phyloP scores from a whole-genome alignment of 176 grass and related monocot species.

The Oryza longistaminata region DNA sequence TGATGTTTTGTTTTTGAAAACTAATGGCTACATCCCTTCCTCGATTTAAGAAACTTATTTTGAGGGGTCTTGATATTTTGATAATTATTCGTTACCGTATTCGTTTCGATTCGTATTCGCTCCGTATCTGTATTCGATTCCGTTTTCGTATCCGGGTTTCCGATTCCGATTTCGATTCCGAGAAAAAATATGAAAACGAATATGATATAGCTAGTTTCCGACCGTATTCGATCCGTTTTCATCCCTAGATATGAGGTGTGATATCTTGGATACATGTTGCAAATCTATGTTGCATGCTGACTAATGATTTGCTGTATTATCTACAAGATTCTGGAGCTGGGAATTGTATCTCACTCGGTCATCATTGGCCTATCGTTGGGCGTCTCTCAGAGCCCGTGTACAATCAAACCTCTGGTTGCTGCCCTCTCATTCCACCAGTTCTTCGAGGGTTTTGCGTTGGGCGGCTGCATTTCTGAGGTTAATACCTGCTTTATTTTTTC shows the following conservation, averaged over 20 bases:
- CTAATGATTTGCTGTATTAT: not conserved
- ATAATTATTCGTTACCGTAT: too few species aligned
- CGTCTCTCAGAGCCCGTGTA: constrained; percentile 72
- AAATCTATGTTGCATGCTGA: not conserved
- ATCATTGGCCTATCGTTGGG: constrained; percentile 83
- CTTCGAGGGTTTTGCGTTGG: constrained; percentile 85
- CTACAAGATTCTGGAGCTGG: constrained; percentile 75
- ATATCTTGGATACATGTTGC: not conserved
- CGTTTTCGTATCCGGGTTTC: too few species aligned
- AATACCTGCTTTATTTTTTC: not conserved
- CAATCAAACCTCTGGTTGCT: constrained; percentile 67
- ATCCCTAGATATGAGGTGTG: not conserved
- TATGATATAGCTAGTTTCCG: too few species aligned
- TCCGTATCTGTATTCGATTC: too few species aligned
- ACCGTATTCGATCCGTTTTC: too few species aligned
- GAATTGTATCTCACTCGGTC: constrained; percentile 85
- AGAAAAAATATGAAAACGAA: too few species aligned
- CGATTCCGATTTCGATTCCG: too few species aligned
- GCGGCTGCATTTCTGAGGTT: constrained; percentile 86
- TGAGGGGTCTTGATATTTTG: too few species aligned
- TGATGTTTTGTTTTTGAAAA: too few species aligned
- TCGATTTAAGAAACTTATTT: too few species aligned
- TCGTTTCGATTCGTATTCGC: too few species aligned
- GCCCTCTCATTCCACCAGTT: constrained; percentile 92
- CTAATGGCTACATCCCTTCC: too few species aligned